These are phyloP conservation scores for Sporisorium reilianum DNA, from an alignment of 1,284 basidiomycete genomes.

Conservation along the genomic window DNA sequence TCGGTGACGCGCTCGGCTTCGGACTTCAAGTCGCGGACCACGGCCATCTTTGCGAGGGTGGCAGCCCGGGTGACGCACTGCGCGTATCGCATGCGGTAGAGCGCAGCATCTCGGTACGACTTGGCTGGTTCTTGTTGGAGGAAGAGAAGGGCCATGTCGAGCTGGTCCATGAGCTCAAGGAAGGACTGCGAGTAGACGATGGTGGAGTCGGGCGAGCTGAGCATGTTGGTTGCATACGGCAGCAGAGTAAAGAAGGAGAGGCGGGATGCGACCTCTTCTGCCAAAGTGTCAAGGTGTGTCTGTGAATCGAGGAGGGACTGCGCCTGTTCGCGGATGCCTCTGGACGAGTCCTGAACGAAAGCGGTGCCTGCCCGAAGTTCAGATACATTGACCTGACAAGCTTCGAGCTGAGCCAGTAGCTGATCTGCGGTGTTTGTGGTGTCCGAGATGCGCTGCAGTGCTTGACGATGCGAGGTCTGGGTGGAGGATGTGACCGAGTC, in stretches of 20 bases:
- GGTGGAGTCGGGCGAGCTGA: slow-evolving; percentile 51
- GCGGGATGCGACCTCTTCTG: slow-evolving; percentile 49
- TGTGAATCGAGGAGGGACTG: slow-evolving; percentile 51
- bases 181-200: slow-evolving; percentile 57
- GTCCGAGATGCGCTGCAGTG: slow-evolving; percentile 38
- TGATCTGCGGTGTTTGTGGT: slow-evolving; percentile 45
- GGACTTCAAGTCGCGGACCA: slow-evolving; percentile 31
- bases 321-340: slow-evolving; percentile 61
- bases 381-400: slow-evolving; percentile 55
- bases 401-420: slow-evolving; percentile 52
- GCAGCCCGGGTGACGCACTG: slow-evolving; percentile 59
- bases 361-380: slow-evolving; percentile 60
- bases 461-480: slow-evolving; percentile 44
- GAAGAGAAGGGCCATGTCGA: slow-evolving; percentile 61
- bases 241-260: slow-evolving; percentile 65
- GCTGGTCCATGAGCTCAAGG: slow-evolving; percentile 58
- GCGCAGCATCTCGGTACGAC: slow-evolving; percentile 55
- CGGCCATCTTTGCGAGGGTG: slow-evolving; percentile 54
- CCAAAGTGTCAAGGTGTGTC: slow-evolving; percentile 52
- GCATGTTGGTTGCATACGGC: slow-evolving; percentile 56
- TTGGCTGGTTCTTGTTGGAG: slow-evolving; percentile 46
- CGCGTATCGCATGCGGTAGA: slow-evolving; percentile 64
- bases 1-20: slow-evolving; percentile 16
- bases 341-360: slow-evolving; percentile 60
- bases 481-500: slow-evolving; percentile 52